A percentile compares a stretch with the other conserved stretches of the same genome.
These are phyloP conservation scores for Wickerhamomyces pijperi DNA, from an alignment of 805 yeast genomes.

Conservation along the genomic window DNA sequence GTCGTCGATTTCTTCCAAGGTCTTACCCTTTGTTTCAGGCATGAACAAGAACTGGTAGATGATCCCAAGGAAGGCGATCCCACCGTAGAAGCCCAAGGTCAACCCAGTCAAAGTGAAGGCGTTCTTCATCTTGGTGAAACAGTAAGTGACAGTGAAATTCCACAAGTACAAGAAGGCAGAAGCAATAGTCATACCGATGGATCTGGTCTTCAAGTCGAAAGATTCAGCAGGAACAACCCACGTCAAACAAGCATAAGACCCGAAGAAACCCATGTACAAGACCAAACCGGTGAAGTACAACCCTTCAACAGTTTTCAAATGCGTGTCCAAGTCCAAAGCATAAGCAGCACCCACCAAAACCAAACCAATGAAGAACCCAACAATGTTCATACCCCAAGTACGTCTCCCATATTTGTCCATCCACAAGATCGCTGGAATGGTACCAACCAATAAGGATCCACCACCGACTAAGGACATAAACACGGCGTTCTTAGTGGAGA, in stretches of 20 bases:
- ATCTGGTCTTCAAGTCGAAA: conserved; percentile 46
- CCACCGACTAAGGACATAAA: conserved; percentile 65
- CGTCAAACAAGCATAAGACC: conserved; percentile 54
- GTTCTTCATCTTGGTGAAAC: conserved; percentile 43
- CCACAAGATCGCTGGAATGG: conserved; percentile 52
- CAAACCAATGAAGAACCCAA: conserved; percentile 50
- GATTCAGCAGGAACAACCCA: conserved; percentile 64
- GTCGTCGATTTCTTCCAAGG: conserved; percentile 63
- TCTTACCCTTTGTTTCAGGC: conserved; percentile 64
- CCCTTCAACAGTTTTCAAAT: conserved; percentile 41
- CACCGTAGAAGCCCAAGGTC: conserved; percentile 57
- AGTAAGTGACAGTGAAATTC: conserved; percentile 54
- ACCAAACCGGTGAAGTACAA: conserved; percentile 52
- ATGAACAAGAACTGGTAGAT: conserved; percentile 44
- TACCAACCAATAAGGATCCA: conserved; percentile 48
- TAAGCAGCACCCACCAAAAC: conserved; percentile 51
- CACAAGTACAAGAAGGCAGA: conserved; percentile 46
- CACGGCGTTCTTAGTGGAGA: conserved; percentile 37
- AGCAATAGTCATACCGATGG: conserved; percentile 55
- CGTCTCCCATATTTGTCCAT: conserved; percentile 50
- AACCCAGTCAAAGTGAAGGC: conserved; percentile 54
- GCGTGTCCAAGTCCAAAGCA: conserved; percentile 25
- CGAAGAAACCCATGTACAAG: conserved; percentile 55
- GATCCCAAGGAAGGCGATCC: conserved; percentile 48
- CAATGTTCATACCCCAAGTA: conserved; percentile 46